Percentiles rank a stretch among this genome's conserved stretches.
These are phyloP conservation scores for Pilasporangium apinafurcum DNA, from an alignment of 352 stramenopile genomes.

Conservation along the genomic window DNA sequence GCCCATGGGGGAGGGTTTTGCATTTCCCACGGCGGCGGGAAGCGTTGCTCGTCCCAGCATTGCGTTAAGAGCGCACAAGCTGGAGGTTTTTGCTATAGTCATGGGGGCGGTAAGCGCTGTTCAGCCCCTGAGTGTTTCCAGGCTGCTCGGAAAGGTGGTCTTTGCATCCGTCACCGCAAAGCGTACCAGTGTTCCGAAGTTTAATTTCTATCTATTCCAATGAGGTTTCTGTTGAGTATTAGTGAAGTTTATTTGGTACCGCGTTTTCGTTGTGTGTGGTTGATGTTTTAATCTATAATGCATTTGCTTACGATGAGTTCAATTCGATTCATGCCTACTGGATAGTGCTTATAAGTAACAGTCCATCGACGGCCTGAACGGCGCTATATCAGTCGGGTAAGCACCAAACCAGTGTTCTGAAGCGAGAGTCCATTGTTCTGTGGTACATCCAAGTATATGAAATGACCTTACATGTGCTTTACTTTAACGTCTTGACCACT, in stretches of 20 bases:
- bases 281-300: background rate
- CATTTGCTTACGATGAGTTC: background rate
- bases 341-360: too few species aligned
- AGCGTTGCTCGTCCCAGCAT: conserved; percentile 42
- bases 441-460: too few species aligned
- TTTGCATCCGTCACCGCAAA: conserved; percentile 76
- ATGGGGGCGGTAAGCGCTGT: conserved; percentile 74
- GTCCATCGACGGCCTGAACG: too few species aligned
- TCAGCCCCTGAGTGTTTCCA: conserved; percentile 66
- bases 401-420: too few species aligned
- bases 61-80: conserved; percentile 73
- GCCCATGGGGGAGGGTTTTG: conserved; percentile 72
- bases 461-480: too few species aligned
- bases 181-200: background rate
- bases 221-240: background rate
- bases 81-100: conserved; percentile 74
- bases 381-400: too few species aligned
- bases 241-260: background rate
- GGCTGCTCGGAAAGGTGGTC: conserved; percentile 64
- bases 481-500: too few species aligned
- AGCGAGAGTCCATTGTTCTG: too few species aligned
- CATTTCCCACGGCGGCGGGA: conserved; percentile 68
- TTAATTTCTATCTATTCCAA: background rate
- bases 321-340: too few species aligned
- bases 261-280: too few species aligned